These are phyloP conservation scores for Fibroporia radiculosa DNA, from an alignment of 768 basidiomycete species.

Conservation along the genomic window DNA sequence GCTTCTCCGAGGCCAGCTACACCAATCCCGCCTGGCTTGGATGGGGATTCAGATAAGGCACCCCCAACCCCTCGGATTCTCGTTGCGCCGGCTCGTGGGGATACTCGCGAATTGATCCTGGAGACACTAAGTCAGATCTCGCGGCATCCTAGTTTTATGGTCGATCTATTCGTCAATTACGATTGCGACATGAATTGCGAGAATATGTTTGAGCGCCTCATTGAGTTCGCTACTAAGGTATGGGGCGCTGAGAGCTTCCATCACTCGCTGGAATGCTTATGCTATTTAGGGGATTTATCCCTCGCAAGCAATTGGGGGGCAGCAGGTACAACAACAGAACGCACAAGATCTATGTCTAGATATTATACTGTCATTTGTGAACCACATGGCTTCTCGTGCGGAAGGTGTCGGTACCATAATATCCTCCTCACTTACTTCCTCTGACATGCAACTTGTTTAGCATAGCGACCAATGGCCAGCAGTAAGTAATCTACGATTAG, in stretches of 20 bases:
- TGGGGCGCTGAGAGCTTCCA: conserved; percentile 6
- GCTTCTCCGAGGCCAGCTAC: conserved; percentile 22
- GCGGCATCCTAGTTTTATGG: conserved; percentile 85
- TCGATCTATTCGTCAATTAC: conserved; percentile 92
- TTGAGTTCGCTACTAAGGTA: conserved; percentile 86
- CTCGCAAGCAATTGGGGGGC: conserved; percentile 44
- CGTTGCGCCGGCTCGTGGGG: conserved; percentile 74
- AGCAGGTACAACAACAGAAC: conserved; percentile 63
- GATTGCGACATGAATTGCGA: conserved; percentile 97
- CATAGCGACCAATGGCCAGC: conserved; percentile 51
- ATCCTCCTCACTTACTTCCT: conserved; percentile 1
- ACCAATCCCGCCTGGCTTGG: conserved; percentile 25
- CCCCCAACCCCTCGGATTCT: conserved; percentile 39
- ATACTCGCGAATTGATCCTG: conserved; percentile 83
- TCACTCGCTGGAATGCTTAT: background rate
- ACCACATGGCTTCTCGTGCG: conserved; percentile 73
- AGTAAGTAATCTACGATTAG: conserved; percentile 31
- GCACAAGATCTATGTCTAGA: conserved; percentile 87
- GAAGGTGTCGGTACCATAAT: conserved; percentile 38
- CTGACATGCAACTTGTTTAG: conserved; percentile 6
- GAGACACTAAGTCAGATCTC: conserved; percentile 82
- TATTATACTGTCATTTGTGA: conserved; percentile 76
- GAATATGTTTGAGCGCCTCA: conserved; percentile 85
- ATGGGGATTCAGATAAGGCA: conserved; percentile 14
- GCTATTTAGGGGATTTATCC: conserved; percentile 70